A percentile compares a stretch with the other conserved stretches of the same genome.
These are phyloP conservation scores for Pseudonectria foliicola DNA, from an alignment of 2,329 filamentous ascomycete genomes.

Conservation along the genomic window DNA sequence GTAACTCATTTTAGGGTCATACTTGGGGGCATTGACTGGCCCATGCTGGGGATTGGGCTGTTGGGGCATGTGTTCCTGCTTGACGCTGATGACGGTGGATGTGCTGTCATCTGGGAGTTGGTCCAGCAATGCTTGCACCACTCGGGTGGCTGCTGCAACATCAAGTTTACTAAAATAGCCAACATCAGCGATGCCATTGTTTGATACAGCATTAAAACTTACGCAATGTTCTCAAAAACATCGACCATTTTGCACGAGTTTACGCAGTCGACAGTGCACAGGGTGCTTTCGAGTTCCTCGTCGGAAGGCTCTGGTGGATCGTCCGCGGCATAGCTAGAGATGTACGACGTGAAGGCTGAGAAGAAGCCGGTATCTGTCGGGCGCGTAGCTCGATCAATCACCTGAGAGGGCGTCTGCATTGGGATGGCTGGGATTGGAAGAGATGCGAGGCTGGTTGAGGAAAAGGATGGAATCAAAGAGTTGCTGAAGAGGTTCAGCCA, in stretches of 20 bases:
- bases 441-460: conserved; percentile 53
- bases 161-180: conserved; percentile 29
- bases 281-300: conserved; percentile 90
- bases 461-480: conserved; percentile 79
- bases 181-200: not conserved
- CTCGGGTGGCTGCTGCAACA: conserved; percentile 20
- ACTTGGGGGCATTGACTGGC: conserved; percentile 45
- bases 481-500: conserved; percentile 96
- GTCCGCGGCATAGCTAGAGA: conserved; percentile 97
- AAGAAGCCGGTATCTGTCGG: conserved; percentile 78
- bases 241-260: conserved; percentile 80
- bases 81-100: conserved; percentile 78
- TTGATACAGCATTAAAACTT: conserved; percentile 27
- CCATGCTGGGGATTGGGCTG: conserved; percentile 44
- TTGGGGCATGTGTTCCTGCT: conserved; percentile 67
- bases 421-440: conserved; percentile 76
- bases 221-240: conserved; percentile 78
- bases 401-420: conserved; percentile 81
- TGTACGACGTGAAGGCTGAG: conserved; percentile 90
- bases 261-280: conserved; percentile 91
- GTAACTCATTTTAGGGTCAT: conserved; percentile 83
- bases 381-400: conserved; percentile 81
- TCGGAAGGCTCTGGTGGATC: conserved; percentile 96
- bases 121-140: conserved; percentile 65
- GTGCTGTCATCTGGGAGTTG: conserved; percentile 79